phyloP scores from a whole-genome alignment of 306 rosid genomes.

The Quercus mongolica region DNA sequence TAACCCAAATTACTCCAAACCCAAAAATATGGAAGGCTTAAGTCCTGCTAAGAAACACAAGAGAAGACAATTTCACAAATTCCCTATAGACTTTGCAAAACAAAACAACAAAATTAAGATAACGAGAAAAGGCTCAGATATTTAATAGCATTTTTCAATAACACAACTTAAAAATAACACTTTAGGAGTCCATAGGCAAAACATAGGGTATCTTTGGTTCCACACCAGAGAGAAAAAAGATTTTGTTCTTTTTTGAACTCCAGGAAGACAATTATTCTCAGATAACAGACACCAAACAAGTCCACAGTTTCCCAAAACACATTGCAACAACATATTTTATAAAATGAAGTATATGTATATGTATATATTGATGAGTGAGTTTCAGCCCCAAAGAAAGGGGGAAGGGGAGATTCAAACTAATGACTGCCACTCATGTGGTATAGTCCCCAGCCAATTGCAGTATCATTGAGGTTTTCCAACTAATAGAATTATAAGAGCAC shows the following conservation, averaged over 20 bases:
- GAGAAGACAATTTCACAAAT: neutral
- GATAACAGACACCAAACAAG: neutral
- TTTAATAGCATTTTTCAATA: neutral
- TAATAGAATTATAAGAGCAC: neutral
- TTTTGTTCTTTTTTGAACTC: neutral
- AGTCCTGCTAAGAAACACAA: neutral
- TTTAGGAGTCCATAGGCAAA: neutral
- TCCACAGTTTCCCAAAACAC: neutral
- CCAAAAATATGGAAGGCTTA: neutral
- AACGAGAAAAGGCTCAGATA: neutral
- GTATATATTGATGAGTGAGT: too few species aligned
- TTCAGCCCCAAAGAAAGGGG: too few species aligned
- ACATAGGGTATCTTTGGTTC: neutral
- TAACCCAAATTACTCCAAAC: neutral
- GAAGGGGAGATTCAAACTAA: too few species aligned
- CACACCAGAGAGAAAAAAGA: neutral
- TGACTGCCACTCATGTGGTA: too few species aligned
- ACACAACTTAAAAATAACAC: too few species aligned
- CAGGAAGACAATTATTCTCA: neutral
- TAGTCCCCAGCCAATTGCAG: too few species aligned
- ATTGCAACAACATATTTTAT: neutral
- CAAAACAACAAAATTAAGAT: neutral
- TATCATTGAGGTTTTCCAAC: neutral
- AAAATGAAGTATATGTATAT: too few species aligned
- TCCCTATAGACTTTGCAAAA: neutral